Conservation (phyloP, 257 asterid species). For the Ilex asprella region DNA sequence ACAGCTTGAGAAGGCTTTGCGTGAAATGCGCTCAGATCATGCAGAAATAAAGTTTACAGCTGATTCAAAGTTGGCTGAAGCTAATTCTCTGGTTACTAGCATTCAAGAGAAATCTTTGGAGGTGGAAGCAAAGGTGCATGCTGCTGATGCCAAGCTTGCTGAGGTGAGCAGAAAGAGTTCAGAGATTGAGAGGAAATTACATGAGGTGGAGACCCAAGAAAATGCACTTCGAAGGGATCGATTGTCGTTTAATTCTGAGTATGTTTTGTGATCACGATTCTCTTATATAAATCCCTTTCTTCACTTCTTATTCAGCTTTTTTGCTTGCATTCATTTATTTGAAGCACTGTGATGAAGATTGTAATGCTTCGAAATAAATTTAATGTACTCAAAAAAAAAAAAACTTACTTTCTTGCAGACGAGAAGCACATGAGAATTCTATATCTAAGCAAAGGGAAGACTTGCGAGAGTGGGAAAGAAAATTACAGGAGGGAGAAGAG, state of each 20-base stretch:
- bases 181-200: conserved; percentile 70
- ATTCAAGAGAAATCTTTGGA: conserved; percentile 82
- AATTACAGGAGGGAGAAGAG: conserved; percentile 78
- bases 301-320: conserved; percentile 7
- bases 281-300: conserved; percentile 1
- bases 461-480: conserved; percentile 80
- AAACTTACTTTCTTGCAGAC: conserved; percentile 35
- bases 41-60: conserved; percentile 89
- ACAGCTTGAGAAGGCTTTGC: conserved; percentile 90
- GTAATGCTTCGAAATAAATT: background rate
- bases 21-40: conserved; percentile 75
- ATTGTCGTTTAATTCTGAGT: conserved; percentile 64
- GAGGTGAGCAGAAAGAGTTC: conserved; percentile 81
- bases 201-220: conserved; percentile 73
- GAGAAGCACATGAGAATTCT: conserved; percentile 53
- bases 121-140: conserved; percentile 75
- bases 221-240: conserved; percentile 71
- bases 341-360: background rate
- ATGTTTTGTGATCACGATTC: conserved; percentile 23
- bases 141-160: conserved; percentile 89
- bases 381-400: background rate
- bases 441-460: conserved; percentile 85
- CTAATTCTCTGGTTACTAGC: conserved; percentile 67
- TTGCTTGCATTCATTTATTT: background rate
- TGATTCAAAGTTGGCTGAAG: conserved; percentile 64